These are phyloP conservation scores for Trichoderma sp. DNA, from an alignment of 2,329 filamentous ascomycete genomes.

Conservation along the genomic window DNA sequence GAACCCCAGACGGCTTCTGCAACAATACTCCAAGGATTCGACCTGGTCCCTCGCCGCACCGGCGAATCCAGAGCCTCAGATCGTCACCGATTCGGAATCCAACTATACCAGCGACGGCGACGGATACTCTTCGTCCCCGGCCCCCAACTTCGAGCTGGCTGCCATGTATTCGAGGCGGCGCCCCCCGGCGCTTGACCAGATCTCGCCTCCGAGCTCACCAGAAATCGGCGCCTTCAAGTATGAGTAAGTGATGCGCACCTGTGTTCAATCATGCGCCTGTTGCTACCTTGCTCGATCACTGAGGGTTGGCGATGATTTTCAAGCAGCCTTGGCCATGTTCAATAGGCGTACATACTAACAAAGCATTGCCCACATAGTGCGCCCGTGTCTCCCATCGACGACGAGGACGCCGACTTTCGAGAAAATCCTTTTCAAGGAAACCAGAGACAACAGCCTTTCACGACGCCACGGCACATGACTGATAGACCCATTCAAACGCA, in stretches of 20 bases:
- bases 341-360: background rate
- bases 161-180: constrained; percentile 34
- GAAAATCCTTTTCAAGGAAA: constrained; percentile 29
- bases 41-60: constrained; percentile 54
- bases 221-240: constrained; percentile 44
- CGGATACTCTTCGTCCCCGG: constrained; percentile 28
- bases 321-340: background rate
- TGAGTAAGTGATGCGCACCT: constrained; percentile 43
- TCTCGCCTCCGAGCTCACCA: constrained; percentile 61
- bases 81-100: constrained; percentile 25
- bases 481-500: background rate
- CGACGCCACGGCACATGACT: constrained; percentile 21
- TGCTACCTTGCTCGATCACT: background rate
- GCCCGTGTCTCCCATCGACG: constrained; percentile 56
- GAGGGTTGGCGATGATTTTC: background rate
- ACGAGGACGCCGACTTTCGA: constrained; percentile 46
- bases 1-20: constrained; percentile 39
- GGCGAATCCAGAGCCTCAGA: constrained; percentile 42
- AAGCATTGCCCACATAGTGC: constrained; percentile 33
- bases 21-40: constrained; percentile 24
- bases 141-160: constrained; percentile 43
- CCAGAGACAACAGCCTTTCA: constrained; percentile 27
- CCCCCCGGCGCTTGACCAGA: constrained; percentile 46
- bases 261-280: background rate
- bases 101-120: constrained; percentile 37